Base-by-base conservation (phyloP, 2,329 filamentous ascomycete genomes). In the Epichloe amarillans region DNA sequence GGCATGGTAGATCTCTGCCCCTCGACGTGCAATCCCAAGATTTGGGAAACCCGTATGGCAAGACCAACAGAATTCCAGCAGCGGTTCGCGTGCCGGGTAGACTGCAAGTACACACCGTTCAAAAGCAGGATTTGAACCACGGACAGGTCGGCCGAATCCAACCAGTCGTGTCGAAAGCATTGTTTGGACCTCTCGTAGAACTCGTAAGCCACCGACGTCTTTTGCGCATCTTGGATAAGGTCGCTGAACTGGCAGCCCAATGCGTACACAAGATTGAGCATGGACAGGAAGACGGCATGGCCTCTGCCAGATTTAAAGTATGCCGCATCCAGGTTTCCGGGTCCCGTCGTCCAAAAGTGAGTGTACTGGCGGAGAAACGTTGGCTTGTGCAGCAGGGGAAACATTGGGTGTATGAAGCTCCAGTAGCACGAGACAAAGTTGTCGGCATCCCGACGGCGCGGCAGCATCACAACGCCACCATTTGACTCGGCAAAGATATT, bases 31-130 rank as follows among this genome's bases (percentile, higher is more conserved):
- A 50, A 21, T 2, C 48, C 48, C 21, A 50, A 15, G 12, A 50
- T 50, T 15, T 50, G 48, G 15, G 48, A 50, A 35, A 42, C 41
- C 11, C 48, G 48, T 44, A 50, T 50, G 15, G 48, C 48, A 38
- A 50, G 48, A 5, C 48, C 48, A 19, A 50, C 40, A 17, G 48
- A 50, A 35, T 50, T 50, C 48, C 48, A 50, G 48, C 48, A 50
- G 6, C 48, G 48, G 19, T 50, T 50, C 15, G 48, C 48, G 21
- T 50, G 48, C 19, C 30, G 48, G 3, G 48, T 50, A 19, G 48
- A 50, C 21, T 50, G 48, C n/a, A 50, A 21, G 44, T 50, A 50
- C 15, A 45, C 48, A 15, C 41, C 48, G 23, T 45, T 50, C 33
- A 50, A 21, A 8, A 50, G 35, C 21, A 50, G 41, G 21, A 50